Conservation (phyloP, 73 alveolate genomes). For the Tetrahymena malaccensis region DNA sequence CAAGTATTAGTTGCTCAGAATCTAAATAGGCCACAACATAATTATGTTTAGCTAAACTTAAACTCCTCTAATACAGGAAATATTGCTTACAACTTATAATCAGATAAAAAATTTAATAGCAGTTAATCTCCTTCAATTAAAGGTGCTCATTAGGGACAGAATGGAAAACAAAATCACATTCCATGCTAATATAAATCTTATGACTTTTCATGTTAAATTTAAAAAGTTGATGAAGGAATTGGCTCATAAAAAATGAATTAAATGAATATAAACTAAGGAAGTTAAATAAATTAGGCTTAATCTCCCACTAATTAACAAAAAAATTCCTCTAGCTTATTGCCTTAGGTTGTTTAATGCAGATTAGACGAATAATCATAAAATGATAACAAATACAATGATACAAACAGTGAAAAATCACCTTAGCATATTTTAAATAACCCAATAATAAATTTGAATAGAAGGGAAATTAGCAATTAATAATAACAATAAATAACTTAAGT, state of each 20-base stretch:
- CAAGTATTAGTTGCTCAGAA: not conserved
- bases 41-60: not conserved
- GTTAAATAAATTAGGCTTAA: not conserved
- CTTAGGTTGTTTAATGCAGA: not conserved
- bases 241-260: not conserved
- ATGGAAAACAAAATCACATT: not conserved
- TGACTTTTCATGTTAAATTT: not conserved
- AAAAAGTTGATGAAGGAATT: not conserved
- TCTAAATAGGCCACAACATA: not conserved
- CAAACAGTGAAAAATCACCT: not conserved
- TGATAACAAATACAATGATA: not conserved
- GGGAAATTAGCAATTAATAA: not conserved
- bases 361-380: not conserved
- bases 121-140: not conserved
- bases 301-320: not conserved
- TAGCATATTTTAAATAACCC: not conserved
- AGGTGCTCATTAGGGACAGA: not conserved
- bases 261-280: not conserved
- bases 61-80: not conserved
- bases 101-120: not conserved
- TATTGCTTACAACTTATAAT: not conserved
- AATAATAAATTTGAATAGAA: not conserved
- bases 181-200: not conserved
- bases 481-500: not conserved
- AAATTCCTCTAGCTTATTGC: not conserved